Evolutionary conservation across 495 filamentous ascomycete species (phyloP).

Genomic region (Aspergillus asperescens): DNA sequence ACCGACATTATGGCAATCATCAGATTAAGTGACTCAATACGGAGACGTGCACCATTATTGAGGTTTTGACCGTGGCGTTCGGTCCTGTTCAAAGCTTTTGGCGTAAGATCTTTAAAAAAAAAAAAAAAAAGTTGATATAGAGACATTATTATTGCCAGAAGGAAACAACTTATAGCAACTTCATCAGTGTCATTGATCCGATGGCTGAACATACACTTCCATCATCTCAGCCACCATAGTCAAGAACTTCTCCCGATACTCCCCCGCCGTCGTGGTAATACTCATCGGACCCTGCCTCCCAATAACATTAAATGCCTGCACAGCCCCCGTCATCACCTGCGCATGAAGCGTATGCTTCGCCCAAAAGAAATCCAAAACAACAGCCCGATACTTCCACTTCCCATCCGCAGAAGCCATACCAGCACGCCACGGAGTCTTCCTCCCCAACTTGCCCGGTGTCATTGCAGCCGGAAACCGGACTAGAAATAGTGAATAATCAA

Average conservation of each 20-base stretch:
- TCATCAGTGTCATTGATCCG: not conserved
- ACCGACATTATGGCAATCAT: not conserved
- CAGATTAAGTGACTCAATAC: too few relatives aligned
- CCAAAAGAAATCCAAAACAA: conserved; percentile 68
- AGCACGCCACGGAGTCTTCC: conserved; percentile 46
- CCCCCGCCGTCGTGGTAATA: conserved; percentile 60
- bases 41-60: too few relatives aligned
- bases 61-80: too few relatives aligned
- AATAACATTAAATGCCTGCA: conserved; percentile 56
- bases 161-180: not conserved
- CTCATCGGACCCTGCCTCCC: conserved; percentile 59
- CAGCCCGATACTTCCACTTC: conserved; percentile 57
- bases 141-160: conserved; percentile 3
- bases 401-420: conserved; percentile 55
- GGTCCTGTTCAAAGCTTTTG: not conserved
- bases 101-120: not conserved
- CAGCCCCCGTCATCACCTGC: conserved; percentile 54
- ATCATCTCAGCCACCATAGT: conserved; percentile 54
- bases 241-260: conserved; percentile 62
- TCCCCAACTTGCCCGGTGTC: conserved; percentile 18
- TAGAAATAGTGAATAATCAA: conserved; percentile 67
- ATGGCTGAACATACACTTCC: conserved; percentile 35
- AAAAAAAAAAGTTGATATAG: not conserved
- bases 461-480: conserved; percentile 50
- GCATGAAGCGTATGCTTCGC: conserved; percentile 60